Evolutionary conservation across 2,329 filamentous ascomycete species (phyloP).

Genomic region (Cytospora piceae): DNA sequence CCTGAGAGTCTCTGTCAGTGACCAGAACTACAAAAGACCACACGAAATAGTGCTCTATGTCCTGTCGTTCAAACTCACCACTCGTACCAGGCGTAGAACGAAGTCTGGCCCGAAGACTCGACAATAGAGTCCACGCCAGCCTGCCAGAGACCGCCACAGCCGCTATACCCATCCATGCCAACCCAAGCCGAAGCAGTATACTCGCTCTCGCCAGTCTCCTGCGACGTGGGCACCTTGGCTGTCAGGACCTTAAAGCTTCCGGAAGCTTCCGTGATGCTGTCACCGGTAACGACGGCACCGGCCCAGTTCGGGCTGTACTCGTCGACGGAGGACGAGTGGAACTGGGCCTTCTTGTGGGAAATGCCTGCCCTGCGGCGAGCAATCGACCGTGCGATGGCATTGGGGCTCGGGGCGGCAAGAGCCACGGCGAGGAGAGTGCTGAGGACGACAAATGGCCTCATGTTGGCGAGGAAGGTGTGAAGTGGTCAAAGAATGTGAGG

Average conservation of each 20-base stretch:
- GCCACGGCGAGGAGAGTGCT: constrained; percentile 14
- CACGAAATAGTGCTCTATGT: neutral
- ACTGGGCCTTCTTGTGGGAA: neutral
- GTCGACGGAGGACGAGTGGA: neutral
- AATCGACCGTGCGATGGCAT: constrained; percentile 49
- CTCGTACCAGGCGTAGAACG: constrained; percentile 59
- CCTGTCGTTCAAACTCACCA: constrained; percentile 34
- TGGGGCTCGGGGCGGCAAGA: constrained; percentile 58
- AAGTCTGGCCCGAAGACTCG: constrained; percentile 43
- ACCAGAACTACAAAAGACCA: neutral
- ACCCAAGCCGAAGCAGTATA: constrained; percentile 61
- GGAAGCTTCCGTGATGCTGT: constrained; percentile 43
- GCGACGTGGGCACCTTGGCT: constrained; percentile 45
- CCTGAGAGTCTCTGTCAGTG: constrained; percentile 34
- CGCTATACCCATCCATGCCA: constrained; percentile 55
- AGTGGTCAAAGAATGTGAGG: no score
- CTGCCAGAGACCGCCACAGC: constrained; percentile 53
- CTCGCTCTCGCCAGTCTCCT: constrained; percentile 37
- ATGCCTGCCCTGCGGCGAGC: constrained; percentile 16
- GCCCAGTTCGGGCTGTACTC: constrained; percentile 53
- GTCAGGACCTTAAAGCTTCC: constrained; percentile 54
- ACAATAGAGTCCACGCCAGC: constrained; percentile 60
- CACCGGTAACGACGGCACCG: constrained; percentile 56
- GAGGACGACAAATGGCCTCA: constrained; percentile 17
- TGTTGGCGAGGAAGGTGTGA: neutral